These are phyloP conservation scores for Penicillium sp. DNA, from an alignment of 2,329 filamentous ascomycete species.

Conservation along the genomic window DNA sequence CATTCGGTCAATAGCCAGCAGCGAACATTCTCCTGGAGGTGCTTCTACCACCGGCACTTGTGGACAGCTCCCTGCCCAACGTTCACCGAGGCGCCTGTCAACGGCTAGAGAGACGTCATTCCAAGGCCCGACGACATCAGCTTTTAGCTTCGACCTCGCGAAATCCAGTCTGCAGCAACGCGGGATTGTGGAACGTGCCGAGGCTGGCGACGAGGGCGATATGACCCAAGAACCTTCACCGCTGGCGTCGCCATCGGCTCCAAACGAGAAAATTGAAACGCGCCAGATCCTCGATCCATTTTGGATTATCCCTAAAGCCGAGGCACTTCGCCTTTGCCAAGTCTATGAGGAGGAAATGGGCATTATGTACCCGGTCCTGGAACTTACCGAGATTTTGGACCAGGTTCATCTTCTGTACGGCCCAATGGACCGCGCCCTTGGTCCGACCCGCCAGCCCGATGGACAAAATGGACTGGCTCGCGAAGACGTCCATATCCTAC, in stretches of 20 bases:
- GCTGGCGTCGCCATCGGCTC: constrained; percentile 30
- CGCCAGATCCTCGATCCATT: constrained; percentile 64
- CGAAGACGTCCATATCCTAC: constrained; percentile 68
- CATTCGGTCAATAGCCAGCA: constrained; percentile 63
- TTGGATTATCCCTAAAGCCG: constrained; percentile 70
- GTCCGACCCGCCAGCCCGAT: neutral
- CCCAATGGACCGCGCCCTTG: constrained; percentile 16
- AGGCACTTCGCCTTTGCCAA: constrained; percentile 74
- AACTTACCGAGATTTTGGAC: constrained; percentile 65
- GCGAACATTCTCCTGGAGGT: constrained; percentile 12
- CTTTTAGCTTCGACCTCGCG: constrained; percentile 80
- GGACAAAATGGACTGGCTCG: constrained; percentile 52
- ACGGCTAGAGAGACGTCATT: constrained; percentile 62
- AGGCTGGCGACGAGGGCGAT: constrained; percentile 55
- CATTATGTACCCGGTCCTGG: constrained; percentile 82
- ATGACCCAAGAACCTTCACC: constrained; percentile 47
- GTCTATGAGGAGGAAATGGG: constrained; percentile 87
- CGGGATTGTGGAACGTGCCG: constrained; percentile 66
- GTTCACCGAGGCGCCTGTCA: constrained; percentile 21
- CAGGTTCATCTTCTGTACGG: constrained; percentile 66
- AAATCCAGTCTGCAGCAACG: constrained; percentile 82
- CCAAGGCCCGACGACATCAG: constrained; percentile 78
- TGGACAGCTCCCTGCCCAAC: constrained; percentile 14
- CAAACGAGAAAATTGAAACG: constrained; percentile 25
- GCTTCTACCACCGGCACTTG: constrained; percentile 2